Evolutionary conservation across 345 rosid species (phyloP).

Genomic region (Gossypium bickii): DNA sequence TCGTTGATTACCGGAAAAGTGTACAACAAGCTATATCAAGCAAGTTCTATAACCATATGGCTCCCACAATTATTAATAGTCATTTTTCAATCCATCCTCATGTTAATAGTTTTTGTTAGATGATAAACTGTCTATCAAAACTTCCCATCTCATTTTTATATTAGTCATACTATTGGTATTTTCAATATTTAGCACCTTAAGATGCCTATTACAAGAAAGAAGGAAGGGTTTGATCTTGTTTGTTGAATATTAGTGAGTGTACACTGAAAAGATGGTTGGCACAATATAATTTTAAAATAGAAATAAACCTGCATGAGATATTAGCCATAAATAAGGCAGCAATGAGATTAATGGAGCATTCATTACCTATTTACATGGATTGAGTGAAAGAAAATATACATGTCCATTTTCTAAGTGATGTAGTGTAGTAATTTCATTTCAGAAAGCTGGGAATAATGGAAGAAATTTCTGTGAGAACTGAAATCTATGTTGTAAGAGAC

Average conservation of each 20-base stretch:
- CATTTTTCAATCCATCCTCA: background rate
- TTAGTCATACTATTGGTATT: background rate
- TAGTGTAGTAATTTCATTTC: constrained; percentile 3
- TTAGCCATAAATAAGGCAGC: background rate
- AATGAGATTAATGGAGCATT: background rate
- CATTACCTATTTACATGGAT: background rate
- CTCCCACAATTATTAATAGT: background rate
- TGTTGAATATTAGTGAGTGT: background rate
- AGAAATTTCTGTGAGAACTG: constrained; percentile 5
- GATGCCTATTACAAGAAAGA: background rate
- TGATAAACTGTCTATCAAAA: background rate
- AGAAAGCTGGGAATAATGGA: constrained; percentile 12
- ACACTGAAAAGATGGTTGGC: background rate
- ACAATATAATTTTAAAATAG: background rate
- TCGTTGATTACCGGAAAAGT: constrained; percentile 93
- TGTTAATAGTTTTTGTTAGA: background rate
- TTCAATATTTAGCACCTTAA: background rate
- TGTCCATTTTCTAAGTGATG: background rate
- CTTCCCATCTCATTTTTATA: background rate
- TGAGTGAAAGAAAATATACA: background rate
- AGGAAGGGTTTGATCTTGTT: background rate
- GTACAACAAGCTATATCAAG: constrained; percentile 99
- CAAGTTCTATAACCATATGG: constrained; percentile 32
- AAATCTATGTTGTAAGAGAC: constrained; percentile 3
- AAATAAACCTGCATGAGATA: background rate